Base-by-base conservation (phyloP, 306 rosid species). In the Vigna radiata region DNA sequence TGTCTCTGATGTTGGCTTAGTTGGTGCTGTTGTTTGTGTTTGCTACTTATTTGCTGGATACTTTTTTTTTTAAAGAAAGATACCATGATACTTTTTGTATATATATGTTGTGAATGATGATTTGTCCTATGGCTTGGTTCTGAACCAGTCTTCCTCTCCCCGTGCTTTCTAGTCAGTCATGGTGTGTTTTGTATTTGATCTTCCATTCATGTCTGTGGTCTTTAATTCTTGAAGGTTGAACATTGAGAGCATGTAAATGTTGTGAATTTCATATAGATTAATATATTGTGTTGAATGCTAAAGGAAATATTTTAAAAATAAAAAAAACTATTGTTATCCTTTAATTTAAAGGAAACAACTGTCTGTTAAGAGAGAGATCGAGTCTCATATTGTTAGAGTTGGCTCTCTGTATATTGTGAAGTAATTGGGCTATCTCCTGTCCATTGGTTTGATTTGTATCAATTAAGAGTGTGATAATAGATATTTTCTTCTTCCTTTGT, bases 31-130 rank as follows among this genome's bases (percentile, higher is more conserved):
- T 58, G 11, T n/a, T 52, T 79, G 44, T 82, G 60, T 54, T 52
- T 58, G 39, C 49, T 64, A 36, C 19, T 23, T 23, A 56, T 67
- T 31, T 37, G 76, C 31, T 19, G n/a, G 39, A 56, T 73, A 21
- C 12, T 3, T 73, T 65, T 55, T 74, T 67, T 74, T 67, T 74
- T 65, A 81, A 73, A 31, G 25, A 60, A 48, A 47, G 62, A 43
- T 5, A 36, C 62, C 56, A 36, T 74, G 9, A 17, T 43, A 53
- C 73, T 3, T 29, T 29, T 29, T 29, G 4, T 3, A 9, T 19
- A 12, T 56, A 33, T 59, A 11, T 56, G 16, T 60, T 63, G 65
- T 60, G 21, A 48, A 48, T 50, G 65, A 29, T 70, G 60, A 19
- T 54, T 65, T 65, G 31, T 73, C 75, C 3, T 41, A 7, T 12